Conservation (phyloP, 352 stramenopile genomes). For the Phytopythium aichiense region DNA sequence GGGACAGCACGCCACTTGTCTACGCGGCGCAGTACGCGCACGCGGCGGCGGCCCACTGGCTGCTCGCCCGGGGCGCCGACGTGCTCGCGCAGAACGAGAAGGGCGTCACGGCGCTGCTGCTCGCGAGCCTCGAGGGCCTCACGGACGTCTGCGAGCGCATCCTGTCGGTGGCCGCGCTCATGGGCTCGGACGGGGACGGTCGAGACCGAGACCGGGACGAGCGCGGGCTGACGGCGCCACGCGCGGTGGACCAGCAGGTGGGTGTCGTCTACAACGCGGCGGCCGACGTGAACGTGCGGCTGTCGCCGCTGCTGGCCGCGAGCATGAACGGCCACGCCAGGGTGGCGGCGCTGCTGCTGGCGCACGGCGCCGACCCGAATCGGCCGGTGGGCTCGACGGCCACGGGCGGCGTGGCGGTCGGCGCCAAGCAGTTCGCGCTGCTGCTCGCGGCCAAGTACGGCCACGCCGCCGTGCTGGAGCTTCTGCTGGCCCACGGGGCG, state of each 20-base stretch:
- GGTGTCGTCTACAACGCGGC: slow-evolving; percentile 72
- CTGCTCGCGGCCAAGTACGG: slow-evolving; percentile 91
- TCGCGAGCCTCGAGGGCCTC: slow-evolving; percentile 70
- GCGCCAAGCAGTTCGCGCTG: slow-evolving; percentile 47
- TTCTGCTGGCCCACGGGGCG: slow-evolving; percentile 57
- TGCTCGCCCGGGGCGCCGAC: slow-evolving; percentile 19
- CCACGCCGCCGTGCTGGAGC: slow-evolving; percentile 76
- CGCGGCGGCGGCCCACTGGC: slow-evolving; percentile 43
- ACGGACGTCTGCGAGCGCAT: slow-evolving; percentile 36
- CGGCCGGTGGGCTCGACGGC: slow-evolving; percentile 18
- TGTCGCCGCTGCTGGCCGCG: slow-evolving; percentile 55
- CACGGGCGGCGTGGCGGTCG: not conserved
- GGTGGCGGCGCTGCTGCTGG: slow-evolving; percentile 44
- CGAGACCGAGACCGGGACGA: too few relatives aligned
- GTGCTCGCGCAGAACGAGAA: slow-evolving; percentile 55
- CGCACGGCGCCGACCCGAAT: slow-evolving; percentile 22
- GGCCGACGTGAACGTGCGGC: slow-evolving; percentile 51
- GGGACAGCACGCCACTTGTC: slow-evolving; percentile 80
- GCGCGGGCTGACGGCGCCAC: too few relatives aligned
- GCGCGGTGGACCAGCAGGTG: slow-evolving; percentile 36
- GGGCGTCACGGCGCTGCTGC: slow-evolving; percentile 58
- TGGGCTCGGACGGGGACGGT: too few relatives aligned
- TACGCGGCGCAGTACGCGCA: slow-evolving; percentile 70
- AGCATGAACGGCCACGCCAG: slow-evolving; percentile 71
- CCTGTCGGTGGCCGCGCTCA: slow-evolving; percentile 12